Evolutionary conservation across 2,329 filamentous ascomycete genomes (phyloP).

Genomic region (Neurospora sp.): DNA sequence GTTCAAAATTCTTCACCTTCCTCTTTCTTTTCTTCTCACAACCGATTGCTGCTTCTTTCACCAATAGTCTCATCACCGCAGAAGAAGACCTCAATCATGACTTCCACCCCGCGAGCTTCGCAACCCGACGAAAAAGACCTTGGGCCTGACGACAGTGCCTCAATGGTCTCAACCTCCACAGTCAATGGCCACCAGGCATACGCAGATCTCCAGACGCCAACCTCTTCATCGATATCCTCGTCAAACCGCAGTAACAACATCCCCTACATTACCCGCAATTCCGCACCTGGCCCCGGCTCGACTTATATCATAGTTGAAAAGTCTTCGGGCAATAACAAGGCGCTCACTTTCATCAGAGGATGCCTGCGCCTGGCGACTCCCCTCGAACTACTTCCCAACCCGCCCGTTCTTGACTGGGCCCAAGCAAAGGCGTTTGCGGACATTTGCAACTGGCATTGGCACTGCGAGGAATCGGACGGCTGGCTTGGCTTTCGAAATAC

Average conservation of each 20-base stretch:
- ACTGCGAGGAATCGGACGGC: neutral
- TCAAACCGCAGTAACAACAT: neutral
- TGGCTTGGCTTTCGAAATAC: neutral
- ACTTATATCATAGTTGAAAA: neutral
- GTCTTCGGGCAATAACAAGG: accelerated
- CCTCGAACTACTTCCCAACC: neutral
- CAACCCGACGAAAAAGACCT: neutral
- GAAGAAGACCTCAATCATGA: neutral
- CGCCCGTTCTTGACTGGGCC: neutral
- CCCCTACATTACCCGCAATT: neutral
- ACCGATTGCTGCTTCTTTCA: neutral
- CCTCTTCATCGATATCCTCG: neutral
- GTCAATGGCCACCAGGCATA: too few relatives aligned
- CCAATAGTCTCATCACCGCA: neutral
- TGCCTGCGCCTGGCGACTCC: accelerated
- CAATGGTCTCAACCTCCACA: neutral
- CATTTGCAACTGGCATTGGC: neutral
- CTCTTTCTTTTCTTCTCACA: neutral
- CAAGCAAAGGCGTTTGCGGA: neutral
- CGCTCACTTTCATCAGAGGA: too few relatives aligned
- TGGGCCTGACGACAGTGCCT: neutral
- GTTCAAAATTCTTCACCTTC: neutral
- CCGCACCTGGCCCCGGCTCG: neutral
- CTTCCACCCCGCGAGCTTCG: neutral
- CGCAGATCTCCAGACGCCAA: neutral